A percentile compares a stretch with the other conserved stretches of the same genome.
Conservation (phyloP, 139 green algal genomes). For the Mychonastes homosphaera region DNA sequence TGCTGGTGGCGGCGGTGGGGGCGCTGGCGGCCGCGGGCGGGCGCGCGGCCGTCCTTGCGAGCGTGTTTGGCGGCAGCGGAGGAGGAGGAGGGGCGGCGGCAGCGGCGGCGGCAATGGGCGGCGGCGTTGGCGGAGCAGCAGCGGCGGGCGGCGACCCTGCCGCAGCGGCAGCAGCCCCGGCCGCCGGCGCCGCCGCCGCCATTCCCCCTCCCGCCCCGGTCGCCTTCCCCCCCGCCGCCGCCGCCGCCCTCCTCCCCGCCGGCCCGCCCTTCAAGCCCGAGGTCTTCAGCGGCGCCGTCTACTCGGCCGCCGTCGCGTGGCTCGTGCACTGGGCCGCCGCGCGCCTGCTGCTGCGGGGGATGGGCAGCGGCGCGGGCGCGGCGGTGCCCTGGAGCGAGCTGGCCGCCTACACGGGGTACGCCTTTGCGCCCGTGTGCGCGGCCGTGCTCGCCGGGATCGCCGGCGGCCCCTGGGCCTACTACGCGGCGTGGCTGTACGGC, state of each 20-base stretch:
- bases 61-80: too few relatives aligned
- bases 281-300: conserved; percentile 26
- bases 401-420: conserved; percentile 74
- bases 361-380: too few relatives aligned
- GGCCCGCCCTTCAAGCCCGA: conserved; percentile 28
- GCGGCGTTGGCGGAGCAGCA: too few relatives aligned
- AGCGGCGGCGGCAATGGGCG: too few relatives aligned
- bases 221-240: too few relatives aligned
- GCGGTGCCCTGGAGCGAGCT: conserved; percentile 71
- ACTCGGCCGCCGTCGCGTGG: conserved; percentile 48
- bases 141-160: too few relatives aligned
- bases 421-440: conserved; percentile 51
- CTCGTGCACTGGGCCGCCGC: conserved; percentile 36
- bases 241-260: too few relatives aligned
- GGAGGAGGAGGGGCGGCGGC: too few relatives aligned
- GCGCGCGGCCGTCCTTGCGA: too few relatives aligned
- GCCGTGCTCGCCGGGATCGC: conserved; percentile 12
- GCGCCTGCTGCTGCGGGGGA: conserved; percentile 42
- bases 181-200: too few relatives aligned
- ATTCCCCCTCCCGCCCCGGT: too few relatives aligned
- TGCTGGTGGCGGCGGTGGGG: conserved; percentile 45
- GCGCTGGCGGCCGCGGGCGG: conserved; percentile 12
- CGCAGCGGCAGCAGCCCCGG: too few relatives aligned
- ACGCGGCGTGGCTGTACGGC: conserved; percentile 57
- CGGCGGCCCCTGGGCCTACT: conserved; percentile 49